A percentile compares a stretch with the other conserved stretches of the same genome.
Evolutionary conservation across 805 yeast species (phyloP).

Genomic region (Cyberlindnera euphorbiae): DNA sequence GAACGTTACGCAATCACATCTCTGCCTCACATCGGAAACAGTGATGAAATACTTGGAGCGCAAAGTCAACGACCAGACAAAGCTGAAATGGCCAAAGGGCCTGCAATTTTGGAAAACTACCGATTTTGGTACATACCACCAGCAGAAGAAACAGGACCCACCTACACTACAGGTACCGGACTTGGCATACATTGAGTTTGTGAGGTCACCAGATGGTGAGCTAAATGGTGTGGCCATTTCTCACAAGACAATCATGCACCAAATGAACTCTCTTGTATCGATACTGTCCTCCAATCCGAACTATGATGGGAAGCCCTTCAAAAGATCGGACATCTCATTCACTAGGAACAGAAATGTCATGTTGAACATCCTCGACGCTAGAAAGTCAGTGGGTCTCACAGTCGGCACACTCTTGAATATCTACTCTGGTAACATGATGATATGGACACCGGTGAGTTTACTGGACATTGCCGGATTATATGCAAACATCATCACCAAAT

Average conservation of each 20-base stretch:
- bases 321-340: conserved; percentile 48
- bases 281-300: conserved; percentile 63
- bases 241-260: conserved; percentile 83
- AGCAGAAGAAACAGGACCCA: conserved; percentile 50
- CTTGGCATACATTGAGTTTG: conserved; percentile 89
- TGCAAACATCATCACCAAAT: conserved; percentile 71
- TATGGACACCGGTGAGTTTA: conserved; percentile 72
- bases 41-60: conserved; percentile 73
- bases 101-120: conserved; percentile 77
- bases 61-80: conserved; percentile 39
- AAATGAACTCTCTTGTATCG: conserved; percentile 70
- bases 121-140: conserved; percentile 73
- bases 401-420: conserved; percentile 76
- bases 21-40: conserved; percentile 76
- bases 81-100: conserved; percentile 68
- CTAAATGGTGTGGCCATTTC: conserved; percentile 90
- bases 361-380: conserved; percentile 59
- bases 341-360: conserved; percentile 49
- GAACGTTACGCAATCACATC: conserved; percentile 66
- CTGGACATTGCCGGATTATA: conserved; percentile 81
- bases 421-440: conserved; percentile 75
- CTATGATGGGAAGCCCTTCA: conserved; percentile 38
- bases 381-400: conserved; percentile 83
- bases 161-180: conserved; percentile 74
- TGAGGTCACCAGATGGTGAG: conserved; percentile 87